These are phyloP conservation scores for Beverwykella pulmonaria DNA, from an alignment of 495 filamentous ascomycete genomes.

Conservation along the genomic window DNA sequence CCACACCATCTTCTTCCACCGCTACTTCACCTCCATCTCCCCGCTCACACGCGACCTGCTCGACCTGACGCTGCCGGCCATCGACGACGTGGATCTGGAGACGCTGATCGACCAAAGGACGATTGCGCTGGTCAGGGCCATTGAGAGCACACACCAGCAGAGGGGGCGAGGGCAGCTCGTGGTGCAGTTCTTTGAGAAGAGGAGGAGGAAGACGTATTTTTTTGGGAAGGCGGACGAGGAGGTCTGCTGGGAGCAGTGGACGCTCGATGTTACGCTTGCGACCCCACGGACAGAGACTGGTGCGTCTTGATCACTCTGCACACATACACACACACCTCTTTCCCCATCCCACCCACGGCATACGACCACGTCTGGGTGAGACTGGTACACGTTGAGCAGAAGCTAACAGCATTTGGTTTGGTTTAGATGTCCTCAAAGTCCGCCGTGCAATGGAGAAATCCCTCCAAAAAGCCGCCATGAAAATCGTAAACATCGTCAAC, in stretches of 20 bases:
- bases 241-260: slow-evolving; percentile 96
- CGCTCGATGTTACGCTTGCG: slow-evolving; percentile 84
- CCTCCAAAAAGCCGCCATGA: slow-evolving; percentile 81
- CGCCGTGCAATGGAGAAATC: slow-evolving; percentile 84
- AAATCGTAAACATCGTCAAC: slow-evolving; percentile 83
- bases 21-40: slow-evolving; percentile 84
- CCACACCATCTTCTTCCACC: slow-evolving; percentile 98
- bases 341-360: too few species aligned
- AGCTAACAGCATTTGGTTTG: too few species aligned
- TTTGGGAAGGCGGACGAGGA: slow-evolving; percentile 85
- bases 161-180: slow-evolving; percentile 74
- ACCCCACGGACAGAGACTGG: slow-evolving; percentile 86
- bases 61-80: slow-evolving; percentile 84
- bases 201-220: slow-evolving; percentile 66
- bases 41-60: slow-evolving; percentile 89
- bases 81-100: slow-evolving; percentile 88
- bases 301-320: too few species aligned
- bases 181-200: slow-evolving; percentile 95
- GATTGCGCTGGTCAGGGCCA: slow-evolving; percentile 67
- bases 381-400: too few species aligned
- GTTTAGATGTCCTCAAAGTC: slow-evolving; percentile 82
- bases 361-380: too few species aligned
- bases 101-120: slow-evolving; percentile 89
- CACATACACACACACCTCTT: too few species aligned
- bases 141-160: slow-evolving; percentile 43